Percentiles rank a stretch among this genome's conserved stretches.
These are phyloP conservation scores for Sordaria brevicollis DNA, from an alignment of 495 filamentous ascomycete species.

Conservation along the genomic window DNA sequence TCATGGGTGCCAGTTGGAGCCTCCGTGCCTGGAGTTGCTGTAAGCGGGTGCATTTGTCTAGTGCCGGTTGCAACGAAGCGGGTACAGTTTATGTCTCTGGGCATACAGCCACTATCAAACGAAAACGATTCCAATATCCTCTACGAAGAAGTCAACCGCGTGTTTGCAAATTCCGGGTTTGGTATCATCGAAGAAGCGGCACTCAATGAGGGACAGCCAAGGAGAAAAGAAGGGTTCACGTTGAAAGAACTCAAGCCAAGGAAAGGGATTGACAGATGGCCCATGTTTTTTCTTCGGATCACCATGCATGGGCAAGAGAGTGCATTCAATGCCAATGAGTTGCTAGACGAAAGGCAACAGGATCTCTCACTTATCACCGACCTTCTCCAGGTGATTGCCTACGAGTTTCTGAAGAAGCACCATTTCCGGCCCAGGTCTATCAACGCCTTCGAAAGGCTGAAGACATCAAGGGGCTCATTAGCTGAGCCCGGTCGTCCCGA, in stretches of 20 bases:
- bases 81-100: slow-evolving; percentile 71
- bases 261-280: slow-evolving; percentile 72
- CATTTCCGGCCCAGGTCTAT: slow-evolving; percentile 44
- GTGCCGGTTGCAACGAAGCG: slow-evolving; percentile 58
- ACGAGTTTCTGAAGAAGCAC: slow-evolving; percentile 59
- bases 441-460: slow-evolving; percentile 12
- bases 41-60: slow-evolving; percentile 62
- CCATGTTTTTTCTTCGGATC: slow-evolving; percentile 85
- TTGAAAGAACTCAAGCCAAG: slow-evolving; percentile 45
- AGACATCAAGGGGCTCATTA: background rate
- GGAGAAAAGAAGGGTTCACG: slow-evolving; percentile 38
- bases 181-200: slow-evolving; percentile 45
- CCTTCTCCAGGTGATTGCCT: slow-evolving; percentile 51
- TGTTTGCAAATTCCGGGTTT: slow-evolving; percentile 73
- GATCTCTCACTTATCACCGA: slow-evolving; percentile 40
- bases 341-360: slow-evolving; percentile 27
- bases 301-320: slow-evolving; percentile 19
- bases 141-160: slow-evolving; percentile 66
- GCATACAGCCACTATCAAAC: slow-evolving; percentile 47
- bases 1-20: slow-evolving; percentile 63
- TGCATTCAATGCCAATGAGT: slow-evolving; percentile 12
- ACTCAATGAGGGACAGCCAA: slow-evolving; percentile 10
- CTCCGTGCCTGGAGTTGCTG: slow-evolving; percentile 43
- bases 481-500: background rate
- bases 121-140: slow-evolving; percentile 52